phyloP scores from a whole-genome alignment of 169 alveolate species.

The Plasmodium billcollinsi region DNA sequence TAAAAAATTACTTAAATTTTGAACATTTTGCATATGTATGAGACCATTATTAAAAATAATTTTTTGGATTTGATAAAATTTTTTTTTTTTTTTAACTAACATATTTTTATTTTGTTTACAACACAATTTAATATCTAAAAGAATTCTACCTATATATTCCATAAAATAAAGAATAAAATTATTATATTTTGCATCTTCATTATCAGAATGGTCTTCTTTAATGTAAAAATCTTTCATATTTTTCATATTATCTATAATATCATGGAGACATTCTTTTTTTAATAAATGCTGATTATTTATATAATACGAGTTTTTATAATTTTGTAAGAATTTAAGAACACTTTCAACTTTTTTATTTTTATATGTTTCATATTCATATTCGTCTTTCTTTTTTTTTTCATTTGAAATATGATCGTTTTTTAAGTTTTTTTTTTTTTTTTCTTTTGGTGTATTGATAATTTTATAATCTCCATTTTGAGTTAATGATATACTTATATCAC shows the following conservation, averaged over 20 bases:
- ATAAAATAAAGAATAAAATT: conserved; percentile 38
- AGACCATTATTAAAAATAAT: conserved; percentile 70
- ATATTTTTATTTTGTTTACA: conserved; percentile 20
- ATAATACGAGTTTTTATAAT: conserved; percentile 7
- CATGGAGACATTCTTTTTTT: conserved; percentile 14
- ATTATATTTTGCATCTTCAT: conserved; percentile 5
- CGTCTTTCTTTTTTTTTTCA: conserved; percentile 3
- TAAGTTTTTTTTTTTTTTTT: neutral
- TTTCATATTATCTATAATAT: conserved; percentile 6
- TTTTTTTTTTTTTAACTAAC: conserved; percentile 21
- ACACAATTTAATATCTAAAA: conserved; percentile 53
- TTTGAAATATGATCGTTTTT: neutral
- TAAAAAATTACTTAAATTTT: conserved; percentile 21
- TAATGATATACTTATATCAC: conserved; percentile 17
- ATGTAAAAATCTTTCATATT: neutral
- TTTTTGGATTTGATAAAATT: conserved; percentile 58
- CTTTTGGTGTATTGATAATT: neutral
- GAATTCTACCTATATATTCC: conserved; percentile 72
- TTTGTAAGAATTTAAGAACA: conserved; percentile 22
- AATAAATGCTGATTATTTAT: conserved; percentile 6
- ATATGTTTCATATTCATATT: neutral
- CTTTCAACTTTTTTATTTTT: conserved; percentile 27
- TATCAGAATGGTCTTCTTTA: neutral
- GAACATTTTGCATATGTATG: conserved; percentile 11
- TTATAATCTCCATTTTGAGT: neutral